Conservation (phyloP, 257 asterid genomes). For the Sherardia arvensis region DNA sequence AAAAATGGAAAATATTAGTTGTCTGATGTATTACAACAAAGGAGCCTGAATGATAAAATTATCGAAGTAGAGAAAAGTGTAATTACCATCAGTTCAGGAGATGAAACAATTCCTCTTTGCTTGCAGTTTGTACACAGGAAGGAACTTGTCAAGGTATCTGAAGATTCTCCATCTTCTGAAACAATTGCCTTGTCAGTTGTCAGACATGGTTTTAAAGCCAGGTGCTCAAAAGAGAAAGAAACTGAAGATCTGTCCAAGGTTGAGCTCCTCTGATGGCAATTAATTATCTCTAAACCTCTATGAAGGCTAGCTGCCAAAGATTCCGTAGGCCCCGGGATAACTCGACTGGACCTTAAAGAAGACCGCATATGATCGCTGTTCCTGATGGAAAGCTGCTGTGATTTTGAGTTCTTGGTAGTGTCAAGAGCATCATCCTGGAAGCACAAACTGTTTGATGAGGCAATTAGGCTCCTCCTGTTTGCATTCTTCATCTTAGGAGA, state of each 20-base stretch:
- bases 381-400: conserved; percentile 25
- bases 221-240: conserved; percentile 85
- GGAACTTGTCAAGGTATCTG: conserved; percentile 26
- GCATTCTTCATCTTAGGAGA: conserved; percentile 65
- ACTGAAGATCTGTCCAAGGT: conserved; percentile 57
- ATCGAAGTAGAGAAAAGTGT: conserved; percentile 1
- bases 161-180: conserved; percentile 25
- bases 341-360: conserved; percentile 71
- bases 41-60: not conserved
- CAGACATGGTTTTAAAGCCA: conserved; percentile 56
- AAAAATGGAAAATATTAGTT: not conserved
- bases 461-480: conserved; percentile 49
- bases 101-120: conserved; percentile 23
- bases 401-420: conserved; percentile 27
- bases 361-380: conserved; percentile 34
- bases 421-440: conserved; percentile 30
- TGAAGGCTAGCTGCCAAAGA: conserved; percentile 88
- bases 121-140: conserved; percentile 58
- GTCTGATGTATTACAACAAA: not conserved
- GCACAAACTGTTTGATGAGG: conserved; percentile 28
- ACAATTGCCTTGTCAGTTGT: conserved; percentile 41
- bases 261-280: conserved; percentile 70
- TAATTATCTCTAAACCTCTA: conserved; percentile 79
- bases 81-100: conserved; percentile 25
- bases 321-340: conserved; percentile 66